Conservation (phyloP, 2,329 filamentous ascomycete species). For the Penicillium corylophilum region DNA sequence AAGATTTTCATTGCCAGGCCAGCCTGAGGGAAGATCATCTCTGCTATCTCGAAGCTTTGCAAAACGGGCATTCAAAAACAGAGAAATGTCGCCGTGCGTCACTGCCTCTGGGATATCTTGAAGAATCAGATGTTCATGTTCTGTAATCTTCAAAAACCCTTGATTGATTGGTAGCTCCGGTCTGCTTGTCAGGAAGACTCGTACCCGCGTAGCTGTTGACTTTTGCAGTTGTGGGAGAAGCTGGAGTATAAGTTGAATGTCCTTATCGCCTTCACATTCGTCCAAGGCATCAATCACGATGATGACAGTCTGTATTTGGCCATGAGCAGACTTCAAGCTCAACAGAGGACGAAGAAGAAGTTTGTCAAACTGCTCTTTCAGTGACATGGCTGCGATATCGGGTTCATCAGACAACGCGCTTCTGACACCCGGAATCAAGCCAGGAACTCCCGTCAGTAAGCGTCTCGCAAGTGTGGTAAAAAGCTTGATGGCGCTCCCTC, state of each 20-base stretch:
- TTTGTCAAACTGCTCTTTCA: conserved; percentile 29
- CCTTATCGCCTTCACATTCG: conserved; percentile 14
- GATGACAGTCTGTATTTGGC: conserved; percentile 3
- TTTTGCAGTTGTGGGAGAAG: conserved; percentile 14
- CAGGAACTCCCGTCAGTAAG: conserved; percentile 34
- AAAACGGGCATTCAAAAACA: conserved; percentile 20
- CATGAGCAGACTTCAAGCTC: not conserved
- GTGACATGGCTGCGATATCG: conserved; percentile 23
- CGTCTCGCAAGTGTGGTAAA: conserved; percentile 37
- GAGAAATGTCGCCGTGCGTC: conserved; percentile 19
- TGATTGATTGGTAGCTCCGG: conserved; percentile 23
- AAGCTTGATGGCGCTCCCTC: conserved; percentile 36
- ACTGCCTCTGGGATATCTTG: conserved; percentile 20
- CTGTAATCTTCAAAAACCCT: conserved; percentile 19
- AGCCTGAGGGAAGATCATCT: conserved; percentile 1
- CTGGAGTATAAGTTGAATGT: conserved; percentile 20
- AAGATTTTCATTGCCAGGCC: not conserved
- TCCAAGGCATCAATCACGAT: conserved; percentile 21
- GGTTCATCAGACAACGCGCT: conserved; percentile 23
- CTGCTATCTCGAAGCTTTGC: conserved; percentile 8
- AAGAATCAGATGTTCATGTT: conserved; percentile 19
- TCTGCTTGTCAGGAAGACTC: conserved; percentile 26
- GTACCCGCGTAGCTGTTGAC: conserved; percentile 9
- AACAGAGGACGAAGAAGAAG: conserved; percentile 27
- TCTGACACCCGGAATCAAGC: conserved; percentile 19